These are phyloP conservation scores for Plasmodium knowlesi DNA, from an alignment of 169 alveolate genomes.

Conservation along the genomic window DNA sequence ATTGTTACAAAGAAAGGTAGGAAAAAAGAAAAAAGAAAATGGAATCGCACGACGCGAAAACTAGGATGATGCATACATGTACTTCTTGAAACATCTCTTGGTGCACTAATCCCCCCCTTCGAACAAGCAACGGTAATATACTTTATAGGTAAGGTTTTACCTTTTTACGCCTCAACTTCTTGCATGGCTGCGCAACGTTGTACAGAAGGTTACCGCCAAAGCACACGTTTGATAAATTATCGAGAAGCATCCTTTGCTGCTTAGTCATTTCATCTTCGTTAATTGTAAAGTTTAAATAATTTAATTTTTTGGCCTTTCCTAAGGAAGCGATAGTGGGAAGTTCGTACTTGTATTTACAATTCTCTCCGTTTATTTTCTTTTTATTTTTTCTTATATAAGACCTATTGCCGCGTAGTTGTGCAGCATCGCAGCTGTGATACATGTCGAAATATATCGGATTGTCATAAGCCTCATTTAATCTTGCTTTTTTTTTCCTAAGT, in stretches of 20 bases:
- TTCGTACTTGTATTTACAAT: constrained; percentile 40
- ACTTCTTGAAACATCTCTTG: not conserved
- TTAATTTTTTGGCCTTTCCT: constrained; percentile 66
- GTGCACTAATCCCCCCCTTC: not conserved
- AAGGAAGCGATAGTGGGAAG: constrained; percentile 72
- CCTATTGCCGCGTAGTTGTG: not conserved
- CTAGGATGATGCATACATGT: not conserved
- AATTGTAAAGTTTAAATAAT: constrained; percentile 21
- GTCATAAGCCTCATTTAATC: not conserved
- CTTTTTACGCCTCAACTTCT: constrained; percentile 4
- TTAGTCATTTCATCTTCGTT: constrained; percentile 9
- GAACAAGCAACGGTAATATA: not conserved
- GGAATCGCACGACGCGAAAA: not conserved
- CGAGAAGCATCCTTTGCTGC: not conserved
- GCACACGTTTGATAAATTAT: constrained; percentile 52
- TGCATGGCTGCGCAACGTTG: not conserved
- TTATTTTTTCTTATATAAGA: not conserved
- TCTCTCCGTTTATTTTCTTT: not conserved
- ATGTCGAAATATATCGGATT: constrained; percentile 8
- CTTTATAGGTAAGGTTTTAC: not conserved
- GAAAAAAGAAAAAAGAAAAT: not conserved
- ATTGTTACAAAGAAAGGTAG: not conserved
- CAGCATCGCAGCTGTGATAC: not conserved
- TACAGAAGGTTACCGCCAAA: constrained; percentile 5
- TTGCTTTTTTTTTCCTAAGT: not conserved